Percentiles rank a stretch among this genome's conserved stretches.
Evolutionary conservation across 2,329 filamentous ascomycete genomes (phyloP).

Genomic region (Lasiodiplodia citricola): DNA sequence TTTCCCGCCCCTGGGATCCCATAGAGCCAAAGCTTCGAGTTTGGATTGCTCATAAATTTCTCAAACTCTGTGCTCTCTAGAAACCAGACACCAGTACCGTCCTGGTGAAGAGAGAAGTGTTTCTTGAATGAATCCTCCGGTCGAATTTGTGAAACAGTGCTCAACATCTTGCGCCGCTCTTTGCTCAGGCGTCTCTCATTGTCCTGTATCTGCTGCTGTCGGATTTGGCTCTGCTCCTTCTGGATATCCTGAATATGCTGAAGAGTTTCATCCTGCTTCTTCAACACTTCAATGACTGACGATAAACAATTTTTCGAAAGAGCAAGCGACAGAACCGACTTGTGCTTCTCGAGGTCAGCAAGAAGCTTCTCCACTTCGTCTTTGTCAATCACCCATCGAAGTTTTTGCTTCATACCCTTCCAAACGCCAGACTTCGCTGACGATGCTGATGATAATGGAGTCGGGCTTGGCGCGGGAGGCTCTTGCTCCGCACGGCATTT

Average conservation of each 20-base stretch:
- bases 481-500: neutral
- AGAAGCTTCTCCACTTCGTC: neutral
- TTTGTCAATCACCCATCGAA: neutral
- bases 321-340: neutral
- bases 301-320: neutral
- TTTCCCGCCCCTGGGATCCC: slow-evolving; percentile 1
- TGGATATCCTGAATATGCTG: neutral
- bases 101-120: neutral
- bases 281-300: neutral
- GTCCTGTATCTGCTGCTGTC: neutral
- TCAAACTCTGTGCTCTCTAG: neutral
- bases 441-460: neutral
- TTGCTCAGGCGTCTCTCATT: neutral
- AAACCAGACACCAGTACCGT: neutral
- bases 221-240: neutral
- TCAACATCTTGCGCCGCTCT: neutral
- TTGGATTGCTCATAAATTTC: neutral
- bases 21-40: neutral
- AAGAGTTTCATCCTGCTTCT: neutral
- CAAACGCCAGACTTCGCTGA: neutral
- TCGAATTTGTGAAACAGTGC: neutral
- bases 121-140: neutral
- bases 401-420: neutral
- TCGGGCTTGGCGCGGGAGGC: neutral
- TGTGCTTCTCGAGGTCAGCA: neutral